Percentiles rank a stretch among this genome's conserved stretches.
Conservation (phyloP, 176 grass and related monocot species). For the Stipa capillata region DNA sequence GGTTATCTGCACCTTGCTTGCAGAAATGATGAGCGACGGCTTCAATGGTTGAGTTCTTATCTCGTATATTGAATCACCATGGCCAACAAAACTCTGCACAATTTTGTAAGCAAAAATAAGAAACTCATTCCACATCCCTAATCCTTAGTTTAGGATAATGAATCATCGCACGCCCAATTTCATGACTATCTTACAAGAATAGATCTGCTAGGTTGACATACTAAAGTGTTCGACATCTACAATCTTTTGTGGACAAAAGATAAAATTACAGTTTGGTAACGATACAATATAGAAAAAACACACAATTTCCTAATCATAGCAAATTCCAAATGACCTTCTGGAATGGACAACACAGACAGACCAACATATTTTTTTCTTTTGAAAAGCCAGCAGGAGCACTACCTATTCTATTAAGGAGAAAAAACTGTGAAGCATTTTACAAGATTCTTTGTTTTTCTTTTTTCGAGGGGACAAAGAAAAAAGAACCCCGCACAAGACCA, state of each 20-base stretch:
- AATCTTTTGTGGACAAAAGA: neutral
- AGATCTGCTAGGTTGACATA: neutral
- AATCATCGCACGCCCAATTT: neutral
- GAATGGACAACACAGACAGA: neutral
- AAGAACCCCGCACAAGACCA: too few relatives aligned
- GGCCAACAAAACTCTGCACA: slow-evolving; percentile 74
- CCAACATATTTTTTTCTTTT: too few relatives aligned
- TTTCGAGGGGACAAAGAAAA: too few relatives aligned
- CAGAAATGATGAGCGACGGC: slow-evolving; percentile 89
- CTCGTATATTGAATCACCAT: slow-evolving; percentile 79
- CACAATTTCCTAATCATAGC: neutral
- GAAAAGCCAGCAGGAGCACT: too few relatives aligned
- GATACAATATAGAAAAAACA: neutral
- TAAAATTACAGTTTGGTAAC: neutral
- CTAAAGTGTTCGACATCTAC: neutral
- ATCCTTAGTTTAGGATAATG: neutral
- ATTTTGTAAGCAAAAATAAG: slow-evolving; percentile 4
- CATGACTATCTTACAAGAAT: neutral
- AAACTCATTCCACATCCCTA: neutral
- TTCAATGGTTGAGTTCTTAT: slow-evolving; percentile 75
- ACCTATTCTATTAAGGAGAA: too few relatives aligned
- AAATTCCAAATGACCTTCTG: neutral
- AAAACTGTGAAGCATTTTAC: too few relatives aligned
- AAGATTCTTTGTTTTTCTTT: too few relatives aligned
- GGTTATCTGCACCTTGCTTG: slow-evolving; percentile 71